phyloP scores from a whole-genome alignment of 805 yeast species.

The Kodamaea leandrae region DNA sequence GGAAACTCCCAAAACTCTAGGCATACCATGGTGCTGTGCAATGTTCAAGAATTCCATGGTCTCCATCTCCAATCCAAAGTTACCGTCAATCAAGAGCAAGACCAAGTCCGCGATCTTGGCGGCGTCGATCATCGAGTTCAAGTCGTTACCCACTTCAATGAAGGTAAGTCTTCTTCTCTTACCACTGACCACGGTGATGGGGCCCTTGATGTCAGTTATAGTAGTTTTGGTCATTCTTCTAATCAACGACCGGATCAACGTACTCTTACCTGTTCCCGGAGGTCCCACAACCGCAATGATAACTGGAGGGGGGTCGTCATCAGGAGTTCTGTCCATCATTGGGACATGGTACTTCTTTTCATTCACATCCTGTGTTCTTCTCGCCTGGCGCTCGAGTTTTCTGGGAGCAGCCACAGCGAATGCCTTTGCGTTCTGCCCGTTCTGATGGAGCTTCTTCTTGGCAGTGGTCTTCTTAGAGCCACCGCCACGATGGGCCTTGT shows the following conservation, averaged over 20 bases:
- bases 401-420: conserved; percentile 62
- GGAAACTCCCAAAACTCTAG: conserved; percentile 90
- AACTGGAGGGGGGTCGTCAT: conserved; percentile 96
- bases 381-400: conserved; percentile 78
- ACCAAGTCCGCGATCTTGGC: conserved; percentile 95
- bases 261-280: conserved; percentile 97
- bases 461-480: conserved; percentile 49
- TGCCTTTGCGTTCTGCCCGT: conserved; percentile 57
- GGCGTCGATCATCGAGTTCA: conserved; percentile 93
- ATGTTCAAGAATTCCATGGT: conserved; percentile 97
- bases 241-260: conserved; percentile 84
- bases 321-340: conserved; percentile 96
- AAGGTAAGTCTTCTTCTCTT: conserved; percentile 90
- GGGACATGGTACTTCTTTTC: conserved; percentile 93
- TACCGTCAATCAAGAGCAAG: conserved; percentile 86
- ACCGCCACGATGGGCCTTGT: conserved; percentile 78
- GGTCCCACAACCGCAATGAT: conserved; percentile 98
- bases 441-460: conserved; percentile 83
- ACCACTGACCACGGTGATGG: conserved; percentile 94
- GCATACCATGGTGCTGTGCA: conserved; percentile 99
- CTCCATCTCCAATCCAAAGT: conserved; percentile 98
- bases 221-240: conserved; percentile 86
- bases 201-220: conserved; percentile 85
- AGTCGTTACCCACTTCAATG: conserved; percentile 87
- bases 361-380: conserved; percentile 75